Evolutionary conservation across 305 asterid species (phyloP).

Genomic region (Rubia tinctorum): DNA sequence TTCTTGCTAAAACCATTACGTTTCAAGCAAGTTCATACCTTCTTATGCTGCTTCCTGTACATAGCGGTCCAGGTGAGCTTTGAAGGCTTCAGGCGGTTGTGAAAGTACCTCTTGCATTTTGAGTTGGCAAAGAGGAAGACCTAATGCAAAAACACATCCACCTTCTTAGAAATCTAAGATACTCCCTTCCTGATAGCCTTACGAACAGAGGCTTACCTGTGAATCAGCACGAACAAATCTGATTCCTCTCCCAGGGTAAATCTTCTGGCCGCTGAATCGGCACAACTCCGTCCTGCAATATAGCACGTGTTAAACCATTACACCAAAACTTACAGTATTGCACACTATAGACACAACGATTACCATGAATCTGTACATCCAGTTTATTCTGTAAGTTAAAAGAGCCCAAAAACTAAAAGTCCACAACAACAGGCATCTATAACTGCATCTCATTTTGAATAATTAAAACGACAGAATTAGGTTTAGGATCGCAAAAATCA

Average conservation of each 20-base stretch:
- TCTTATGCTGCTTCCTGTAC: slow-evolving; percentile 49
- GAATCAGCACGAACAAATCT: slow-evolving; percentile 43
- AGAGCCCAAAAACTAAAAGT: neutral
- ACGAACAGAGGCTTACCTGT: slow-evolving; percentile 23
- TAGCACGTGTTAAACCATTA: neutral
- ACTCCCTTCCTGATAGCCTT: neutral
- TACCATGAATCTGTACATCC: neutral
- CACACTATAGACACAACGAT: neutral
- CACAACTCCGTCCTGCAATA: slow-evolving; percentile 42
- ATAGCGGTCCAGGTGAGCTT: slow-evolving; percentile 50
- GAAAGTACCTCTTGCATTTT: slow-evolving; percentile 43
- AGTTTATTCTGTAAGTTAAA: neutral
- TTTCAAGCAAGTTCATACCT: slow-evolving; percentile 20
- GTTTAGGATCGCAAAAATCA: too few species aligned
- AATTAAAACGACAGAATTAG: neutral
- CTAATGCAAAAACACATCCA: slow-evolving; percentile 12
- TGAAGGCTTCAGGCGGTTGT: slow-evolving; percentile 45
- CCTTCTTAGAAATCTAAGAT: neutral
- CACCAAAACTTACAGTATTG: neutral
- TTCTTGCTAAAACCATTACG: neutral
- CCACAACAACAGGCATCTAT: neutral
- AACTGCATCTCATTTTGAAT: neutral
- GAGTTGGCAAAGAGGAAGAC: slow-evolving; percentile 43
- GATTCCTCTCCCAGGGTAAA: slow-evolving; percentile 45
- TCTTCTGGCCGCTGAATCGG: slow-evolving; percentile 47